Base-by-base conservation (phyloP, 352 stramenopile species). In the Blastocystis hominis region DNA sequence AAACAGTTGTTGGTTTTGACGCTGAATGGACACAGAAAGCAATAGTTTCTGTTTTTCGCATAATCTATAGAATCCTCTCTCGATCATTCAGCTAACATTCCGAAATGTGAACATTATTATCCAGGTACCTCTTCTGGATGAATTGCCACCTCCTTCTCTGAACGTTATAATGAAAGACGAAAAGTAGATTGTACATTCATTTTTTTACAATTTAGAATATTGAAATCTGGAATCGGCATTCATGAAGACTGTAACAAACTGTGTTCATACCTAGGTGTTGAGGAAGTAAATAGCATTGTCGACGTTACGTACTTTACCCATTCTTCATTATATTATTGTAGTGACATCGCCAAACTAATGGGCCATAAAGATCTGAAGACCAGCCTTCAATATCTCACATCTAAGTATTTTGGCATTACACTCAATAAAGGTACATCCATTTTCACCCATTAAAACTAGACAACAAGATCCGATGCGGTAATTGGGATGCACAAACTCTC, bases 61-160 rank as follows among this genome's bases (percentile, higher is more conserved):
- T 47, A 6, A 38, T 66, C 54, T 40, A 53, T 84, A 84, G 72
- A 68, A 20, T 42, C 72, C 72, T 44, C 38, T 84, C 2, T 84
- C 72, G 72, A 84, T 84, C 36, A 30, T 84, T 2, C 72, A 84
- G 36, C 56, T 84, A 3, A 66, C 72, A 5, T 84, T 84, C 46
- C 13, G 20, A 0, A 84, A 66, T 24, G 72, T 84, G 10, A 84
- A 84, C 72, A 84, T 84, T 20, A 84, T 84, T 24, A 84, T 84
- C 36, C 72, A 84, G 47, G 72, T 84, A 24, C 34, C 13, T 53
- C n/a, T 24, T 4, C 4, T 84, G 50, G 72, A 84, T 84, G 20
- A 38, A 13, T 3, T 66, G n/a, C 72, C 72, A 46, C 72, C 72
- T 55, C 72, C 72, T 4, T 84, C 72, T 68, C 72, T 84, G 9